Base-by-base conservation (phyloP, 2,329 filamentous ascomycete genomes). In the Trichoderma sp. region DNA sequence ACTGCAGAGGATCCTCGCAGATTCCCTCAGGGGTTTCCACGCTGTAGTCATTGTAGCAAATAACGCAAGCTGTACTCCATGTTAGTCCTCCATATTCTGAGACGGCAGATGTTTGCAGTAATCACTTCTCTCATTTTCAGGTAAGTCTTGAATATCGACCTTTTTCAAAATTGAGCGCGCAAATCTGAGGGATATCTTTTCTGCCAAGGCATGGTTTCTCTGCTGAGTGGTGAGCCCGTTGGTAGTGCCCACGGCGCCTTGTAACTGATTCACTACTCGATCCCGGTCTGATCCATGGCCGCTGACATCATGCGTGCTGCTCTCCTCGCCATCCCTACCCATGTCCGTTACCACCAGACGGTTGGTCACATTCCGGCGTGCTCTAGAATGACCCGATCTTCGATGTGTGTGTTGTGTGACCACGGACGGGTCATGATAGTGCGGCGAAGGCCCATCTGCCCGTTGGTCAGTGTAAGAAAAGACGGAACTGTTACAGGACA, bases 31-130 rank as follows among this genome's bases (percentile, higher is more conserved):
- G 86, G 32, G 83, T 87, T 67, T 79, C 75, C 15, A 83, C 79
- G 37, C 86, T 86, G 71, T 84, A 89, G 9, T 88, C 86, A 70
- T 88, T 89, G 73, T 89, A 89, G 77, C 87, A 90, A 68, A 90
- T 90, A 22, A 86, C 82, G 73, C 87, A 90, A 15, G 77, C 87
- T 90, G 70, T 1, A 69, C 32, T 19, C 52, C 15, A 22, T 9
- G 58, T 75, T 27, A 74, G 70, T 58, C 53, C 54, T 32, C 15
- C 2, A 8, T 19, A 15, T 15, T 12, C 54, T 9, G 12, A 29
- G 7, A 48, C 22, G 13, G 42, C n/a, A n/a, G 58, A 32, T 8
- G 42, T 48, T 12, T 48, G 22, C 58, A 9, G 12, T 8, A 77
- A 83, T 76, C 76, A 87, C 85, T 82, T 72, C 78, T 79, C 69